Base-by-base conservation (phyloP, 2,329 filamentous ascomycete genomes). In the Fusarium odoratissimum region DNA sequence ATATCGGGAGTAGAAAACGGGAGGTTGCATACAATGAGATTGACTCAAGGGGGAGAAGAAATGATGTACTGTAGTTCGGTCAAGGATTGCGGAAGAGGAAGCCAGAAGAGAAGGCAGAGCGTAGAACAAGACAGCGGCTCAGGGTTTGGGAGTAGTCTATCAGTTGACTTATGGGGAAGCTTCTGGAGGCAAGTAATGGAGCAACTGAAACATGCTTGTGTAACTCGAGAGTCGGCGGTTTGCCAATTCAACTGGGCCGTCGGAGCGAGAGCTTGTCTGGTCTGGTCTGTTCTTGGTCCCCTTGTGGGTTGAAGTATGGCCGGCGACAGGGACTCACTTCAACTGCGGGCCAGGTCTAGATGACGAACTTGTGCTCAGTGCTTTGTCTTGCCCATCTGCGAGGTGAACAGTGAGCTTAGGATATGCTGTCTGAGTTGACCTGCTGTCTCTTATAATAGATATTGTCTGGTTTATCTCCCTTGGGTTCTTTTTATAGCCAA, bases 151-250 rank as follows among this genome's bases (percentile, higher is more conserved):
- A 51, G 41, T 31, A 60, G 69, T 71, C 72, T 71, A 46, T 49
- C 25, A 52, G 59, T 69, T 58, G 55, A 49, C 55, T 58, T 78
- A 74, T 75, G 72, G 68, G 69, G 68, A 78, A 77, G 54, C 66
- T 76, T 72, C 67, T 74, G 69, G 64, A 61, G 71, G 54, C 64
- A 72, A 51, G 55, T 69, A 45, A 67, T 67, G 54, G 70, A 73
- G 69, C 71, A 73, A 79, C 75, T 79, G 80, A 81, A 81, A 82
- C 81, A 82, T 76, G 75, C 62, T 76, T 67, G 80, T 82, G 80
- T 79, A 76, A 82, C 81, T 69, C 57, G 68, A 76, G 46, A 64
- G 67, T 72, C 74, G 75, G 76, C 63, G 75, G 75, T 77, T 78
- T 77, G 72, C 71, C 71, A 76, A 74, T 75, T 65, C 67, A 75